Conservation (phyloP, 139 green algal species). For the Dunaliella sp. region DNA sequence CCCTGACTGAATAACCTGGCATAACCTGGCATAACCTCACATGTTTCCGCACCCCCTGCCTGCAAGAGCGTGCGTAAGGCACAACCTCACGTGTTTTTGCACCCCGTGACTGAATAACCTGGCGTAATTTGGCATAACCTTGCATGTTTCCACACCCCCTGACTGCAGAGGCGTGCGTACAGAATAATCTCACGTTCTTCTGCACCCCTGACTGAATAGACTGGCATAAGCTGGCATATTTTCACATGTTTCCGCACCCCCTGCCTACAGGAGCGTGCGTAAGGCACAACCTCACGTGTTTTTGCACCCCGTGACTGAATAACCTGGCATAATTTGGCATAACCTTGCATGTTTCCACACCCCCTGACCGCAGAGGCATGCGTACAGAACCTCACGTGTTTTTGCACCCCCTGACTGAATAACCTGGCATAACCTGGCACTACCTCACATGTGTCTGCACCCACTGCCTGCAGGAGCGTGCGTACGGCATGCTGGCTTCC, state of each 20-base stretch:
- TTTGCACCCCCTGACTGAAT: background rate
- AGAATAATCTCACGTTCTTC: background rate
- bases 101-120: too few relatives aligned
- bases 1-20: background rate
- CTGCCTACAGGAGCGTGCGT: slow-evolving; percentile 39
- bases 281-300: too few relatives aligned
- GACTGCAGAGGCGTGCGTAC: background rate
- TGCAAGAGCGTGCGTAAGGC: slow-evolving; percentile 45
- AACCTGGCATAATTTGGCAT: too few relatives aligned
- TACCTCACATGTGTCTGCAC: background rate
- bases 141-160: background rate
- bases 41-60: background rate
- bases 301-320: too few relatives aligned
- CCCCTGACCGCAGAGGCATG: background rate
- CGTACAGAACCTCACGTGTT: background rate
- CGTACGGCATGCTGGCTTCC: slow-evolving; percentile 58
- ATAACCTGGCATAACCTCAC: background rate
- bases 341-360: background rate
- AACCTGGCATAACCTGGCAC: background rate
- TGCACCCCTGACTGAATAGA: background rate
- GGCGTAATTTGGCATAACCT: too few relatives aligned
- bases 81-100: too few relatives aligned
- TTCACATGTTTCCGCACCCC: background rate
- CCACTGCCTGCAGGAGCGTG: slow-evolving; percentile 31
- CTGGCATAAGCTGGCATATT: background rate